A percentile compares a stretch with the other conserved stretches of the same genome.
Conservation (phyloP, 2,329 filamentous ascomycete genomes). For the Talaromyces sp. region DNA sequence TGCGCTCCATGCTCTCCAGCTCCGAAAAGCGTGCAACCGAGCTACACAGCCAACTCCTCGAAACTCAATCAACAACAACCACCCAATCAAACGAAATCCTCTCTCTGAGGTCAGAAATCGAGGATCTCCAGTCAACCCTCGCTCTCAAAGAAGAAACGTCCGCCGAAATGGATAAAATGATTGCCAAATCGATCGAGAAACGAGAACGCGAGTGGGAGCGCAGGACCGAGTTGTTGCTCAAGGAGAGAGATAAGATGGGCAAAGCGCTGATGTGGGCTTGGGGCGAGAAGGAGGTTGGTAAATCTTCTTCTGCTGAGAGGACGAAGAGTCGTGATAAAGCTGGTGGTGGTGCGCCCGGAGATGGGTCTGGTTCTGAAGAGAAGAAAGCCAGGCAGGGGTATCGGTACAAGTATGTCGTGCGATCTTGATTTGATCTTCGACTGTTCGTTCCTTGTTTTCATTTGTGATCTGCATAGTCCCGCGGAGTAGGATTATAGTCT, state of each 20-base stretch:
- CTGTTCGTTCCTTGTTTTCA: neutral
- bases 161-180: constrained; percentile 37
- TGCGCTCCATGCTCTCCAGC: constrained; percentile 32
- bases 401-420: constrained; percentile 35
- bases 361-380: constrained; percentile 16
- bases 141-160: constrained; percentile 41
- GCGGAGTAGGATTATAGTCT: neutral
- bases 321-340: neutral
- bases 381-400: constrained; percentile 34
- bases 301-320: constrained; percentile 18
- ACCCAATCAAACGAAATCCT: constrained; percentile 27
- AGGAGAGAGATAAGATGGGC: constrained; percentile 40
- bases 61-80: constrained; percentile 23
- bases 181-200: constrained; percentile 40
- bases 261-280: constrained; percentile 39
- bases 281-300: constrained; percentile 41
- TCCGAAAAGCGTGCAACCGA: constrained; percentile 36
- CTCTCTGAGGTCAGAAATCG: constrained; percentile 31
- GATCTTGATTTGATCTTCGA: neutral
- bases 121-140: constrained; percentile 33
- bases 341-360: constrained; percentile 17
- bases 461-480: neutral
- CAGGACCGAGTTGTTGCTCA: constrained; percentile 39
- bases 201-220: constrained; percentile 44
- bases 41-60: constrained; percentile 31